phyloP scores from a whole-genome alignment of 768 basidiomycete species.

The Myochromella boudieri region DNA sequence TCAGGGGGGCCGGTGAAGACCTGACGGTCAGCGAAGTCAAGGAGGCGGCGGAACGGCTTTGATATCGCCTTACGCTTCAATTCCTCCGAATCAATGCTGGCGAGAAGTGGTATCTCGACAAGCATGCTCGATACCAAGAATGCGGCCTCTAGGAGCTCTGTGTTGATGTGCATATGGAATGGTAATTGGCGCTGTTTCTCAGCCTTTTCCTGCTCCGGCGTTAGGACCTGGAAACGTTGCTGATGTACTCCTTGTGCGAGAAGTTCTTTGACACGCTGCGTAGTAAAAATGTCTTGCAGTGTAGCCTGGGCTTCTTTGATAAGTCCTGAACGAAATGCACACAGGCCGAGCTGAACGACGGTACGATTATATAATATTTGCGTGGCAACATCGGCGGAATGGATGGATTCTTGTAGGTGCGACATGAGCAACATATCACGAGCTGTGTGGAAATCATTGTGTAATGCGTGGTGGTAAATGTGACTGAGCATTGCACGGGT shows the following conservation, averaged over 20 bases:
- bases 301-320: conserved; percentile 94
- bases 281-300: conserved; percentile 93
- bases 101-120: conserved; percentile 92
- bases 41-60: conserved; percentile 92
- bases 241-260: conserved; percentile 96
- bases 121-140: conserved; percentile 99
- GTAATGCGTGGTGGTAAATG: conserved; percentile 95
- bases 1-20: conserved; percentile 99
- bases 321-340: conserved; percentile 93
- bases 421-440: conserved; percentile 99
- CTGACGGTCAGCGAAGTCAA: conserved; percentile 97
- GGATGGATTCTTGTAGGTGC: conserved; percentile 94
- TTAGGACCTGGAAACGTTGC: conserved; percentile 81
- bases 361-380: conserved; percentile 98
- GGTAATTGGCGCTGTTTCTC: conserved; percentile 95
- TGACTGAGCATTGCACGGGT: conserved; percentile 98
- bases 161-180: conserved; percentile 99
- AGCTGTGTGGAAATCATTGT: conserved; percentile 95
- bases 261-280: conserved; percentile 95
- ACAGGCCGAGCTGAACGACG: conserved; percentile 94
- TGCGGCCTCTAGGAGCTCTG: conserved; percentile 94
- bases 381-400: conserved; percentile 93
- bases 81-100: conserved; percentile 93
- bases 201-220: conserved; percentile 95
- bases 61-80: conserved; percentile 90